Evolutionary conservation across 768 basidiomycete genomes (phyloP), one percentile per base, ranked within the genome.

Genomic region (Leccinum uliginosum): DNA sequence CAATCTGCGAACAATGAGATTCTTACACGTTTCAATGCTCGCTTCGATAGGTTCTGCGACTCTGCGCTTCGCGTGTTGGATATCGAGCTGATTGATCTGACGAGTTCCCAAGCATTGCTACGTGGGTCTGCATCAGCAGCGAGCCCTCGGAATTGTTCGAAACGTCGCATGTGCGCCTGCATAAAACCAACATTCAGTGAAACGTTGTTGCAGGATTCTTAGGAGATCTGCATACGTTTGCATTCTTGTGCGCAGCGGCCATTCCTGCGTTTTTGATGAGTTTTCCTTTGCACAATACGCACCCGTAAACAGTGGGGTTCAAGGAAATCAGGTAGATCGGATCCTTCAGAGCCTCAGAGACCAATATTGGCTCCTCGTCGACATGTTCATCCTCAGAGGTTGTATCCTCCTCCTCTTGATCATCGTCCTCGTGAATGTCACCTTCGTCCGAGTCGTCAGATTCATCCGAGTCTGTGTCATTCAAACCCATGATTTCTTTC

Each of bases 391-490:
- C 69, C 2, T 59, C 67, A 6, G 67, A 71, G 5, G 63, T 66
- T 23, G 63, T 60, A 4, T 61, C 63, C 12, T 65, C 63, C 12
- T 66, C 70, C 9, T 68, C 72, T 29, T 70, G 73, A 1, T 64
- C 65, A 6, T 46, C 54, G 26, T 57, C 67, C 23, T 63, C 69
- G 10, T 32, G 68, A 11, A 58, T 56, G n/a, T 57, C 62, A 19
- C 59, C 63, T 26, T 57, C 61, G 7, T 63, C 67, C 26, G 53
- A 65, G 19, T 63, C 65, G 12, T 79, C 78, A 64, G 79, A 68
- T 71, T 89, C 88, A 48, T 87, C 86, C 29, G 87, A 87, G 69
- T 91, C 86, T 1, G 87, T 87, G 61, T 90, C 85, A 43, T 89
- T 77, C 59, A 91, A 66, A 24, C 87, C 89, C 12, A 89, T 71